phyloP scores from a whole-genome alignment of 345 rosid species.

The Firmiana major region DNA sequence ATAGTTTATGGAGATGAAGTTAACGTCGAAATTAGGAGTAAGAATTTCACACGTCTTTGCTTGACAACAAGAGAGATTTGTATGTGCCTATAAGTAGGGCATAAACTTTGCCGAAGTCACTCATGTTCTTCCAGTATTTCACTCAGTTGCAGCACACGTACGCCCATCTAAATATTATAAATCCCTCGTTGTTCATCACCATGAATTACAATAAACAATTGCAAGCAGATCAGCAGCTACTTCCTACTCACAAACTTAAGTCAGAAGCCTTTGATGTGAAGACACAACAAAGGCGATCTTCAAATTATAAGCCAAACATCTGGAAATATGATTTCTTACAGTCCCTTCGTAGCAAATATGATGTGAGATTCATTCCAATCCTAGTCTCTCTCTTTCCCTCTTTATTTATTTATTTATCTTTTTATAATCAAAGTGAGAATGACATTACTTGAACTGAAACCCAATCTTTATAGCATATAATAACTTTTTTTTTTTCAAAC shows the following conservation, averaged over 20 bases:
- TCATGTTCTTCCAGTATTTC: neutral
- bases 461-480: no score
- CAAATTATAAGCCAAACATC: constrained; percentile 45
- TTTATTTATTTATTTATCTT: neutral
- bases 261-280: neutral
- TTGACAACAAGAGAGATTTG: no score
- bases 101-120: neutral
- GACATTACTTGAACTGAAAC: no score
- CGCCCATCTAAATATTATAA: neutral
- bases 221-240: neutral
- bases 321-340: constrained; percentile 47
- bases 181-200: neutral
- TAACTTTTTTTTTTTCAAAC: no score
- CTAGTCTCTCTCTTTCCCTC: neutral
- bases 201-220: neutral
- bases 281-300: constrained; percentile 30
- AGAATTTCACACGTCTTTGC: no score
- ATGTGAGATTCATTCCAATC: constrained; percentile 23
- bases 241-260: neutral
- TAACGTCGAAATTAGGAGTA: no score
- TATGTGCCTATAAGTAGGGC: neutral
- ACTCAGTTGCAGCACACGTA: neutral
- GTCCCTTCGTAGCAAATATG: constrained; percentile 27
- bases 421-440: no score
- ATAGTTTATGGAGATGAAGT: no score